Evolutionary conservation across 2,329 filamentous ascomycete species (phyloP), one percentile per base, ranked within the genome.

Genomic region (Apiospora koreana): DNA sequence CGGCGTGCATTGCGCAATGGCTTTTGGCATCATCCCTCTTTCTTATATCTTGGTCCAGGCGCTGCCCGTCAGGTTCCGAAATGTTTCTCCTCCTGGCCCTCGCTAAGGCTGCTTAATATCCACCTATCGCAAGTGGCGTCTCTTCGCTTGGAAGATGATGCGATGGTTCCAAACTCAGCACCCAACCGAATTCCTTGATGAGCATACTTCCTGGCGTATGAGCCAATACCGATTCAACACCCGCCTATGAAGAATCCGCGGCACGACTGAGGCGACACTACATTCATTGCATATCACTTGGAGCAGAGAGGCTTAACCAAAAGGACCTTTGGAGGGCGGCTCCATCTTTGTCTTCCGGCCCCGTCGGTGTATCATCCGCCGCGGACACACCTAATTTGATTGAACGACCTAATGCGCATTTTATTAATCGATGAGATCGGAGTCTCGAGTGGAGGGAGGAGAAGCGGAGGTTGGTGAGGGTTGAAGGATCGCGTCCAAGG

Each of bases 1-100:
- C 65, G 42, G 65, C 42, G 65, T 35, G 65, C 65, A 23, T 46
- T 67, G 65, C 65, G 31, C 45, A 38, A 21, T 62, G 54, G 23
- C 6, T 62, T 38, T 62, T 14, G 54, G 54, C 54, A 62, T 62
- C 31, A 62, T 62, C 31, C 21, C 21, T 35, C 54, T 38, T 62
- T 62, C 31, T 62, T 5, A 38, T n/a, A 21, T 62, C 54, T 46
- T n/a, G 2, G 31, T 38, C 18, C 31, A 7, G 54, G 18, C 9
- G 54, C 8, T 18, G 38, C 54, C 38, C 18, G 54, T 58, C 21
- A 16, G 21, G 38, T 38, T 62, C 12, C 54, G 8, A n/a, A 28
- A n/a, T 23, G 54, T 62, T 23, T 4, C 28, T 58, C 8, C 16
- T 16, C 28, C n/a, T 14, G 31, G 54, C 54, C 28, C 28, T 12